Base-by-base conservation (phyloP, 1,139 yeast species). In the Pichia sp. region DNA sequence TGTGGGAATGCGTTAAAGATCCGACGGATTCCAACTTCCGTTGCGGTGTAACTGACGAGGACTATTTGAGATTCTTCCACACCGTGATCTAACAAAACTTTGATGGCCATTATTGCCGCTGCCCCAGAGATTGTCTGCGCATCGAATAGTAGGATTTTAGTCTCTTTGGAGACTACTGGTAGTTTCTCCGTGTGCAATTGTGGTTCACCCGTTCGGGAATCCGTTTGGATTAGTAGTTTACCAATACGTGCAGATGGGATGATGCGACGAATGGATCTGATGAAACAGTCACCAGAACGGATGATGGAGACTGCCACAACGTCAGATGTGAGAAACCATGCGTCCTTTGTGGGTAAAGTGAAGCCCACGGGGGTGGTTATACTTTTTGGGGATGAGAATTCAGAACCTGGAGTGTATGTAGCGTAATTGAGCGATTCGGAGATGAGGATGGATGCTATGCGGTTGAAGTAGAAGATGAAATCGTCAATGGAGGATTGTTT, bases 61-160 rank as follows among this genome's bases (percentile, higher is more conserved):
- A 80, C 69, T 29, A 91, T 83, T 46, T 83, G 72, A 29, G 68
- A 62, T 36, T 73, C 69, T 6, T 56, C 50, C n/a, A 84, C 79
- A 14, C 79, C 81, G 55, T 88, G 94, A 55, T 91, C 97, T 14
- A 83, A 50, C 39, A 91, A 63, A 5, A 91, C 88, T 49, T 87
- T 93, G 31, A 86, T 74, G 0, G 96, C 95, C 97, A 91, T 91
- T 33, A 86, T 83, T 3, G 88, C 79, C 0, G 95, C 95, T 0
- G 96, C 94, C 2, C 97, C 98, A 30, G 94, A 80, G 19, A 86
- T 80, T 33, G 86, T 68, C 56, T 88, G 96, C 0, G 95, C 83
- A 54, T 91, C 97, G 52, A 85, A 73, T 32, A 91, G 60, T 26
- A 91, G 59, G 1, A 85, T 74, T 46, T 71, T 74, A 34, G 39